These are phyloP conservation scores for Clavispora fructus DNA, from an alignment of 805 yeast genomes.

Conservation along the genomic window DNA sequence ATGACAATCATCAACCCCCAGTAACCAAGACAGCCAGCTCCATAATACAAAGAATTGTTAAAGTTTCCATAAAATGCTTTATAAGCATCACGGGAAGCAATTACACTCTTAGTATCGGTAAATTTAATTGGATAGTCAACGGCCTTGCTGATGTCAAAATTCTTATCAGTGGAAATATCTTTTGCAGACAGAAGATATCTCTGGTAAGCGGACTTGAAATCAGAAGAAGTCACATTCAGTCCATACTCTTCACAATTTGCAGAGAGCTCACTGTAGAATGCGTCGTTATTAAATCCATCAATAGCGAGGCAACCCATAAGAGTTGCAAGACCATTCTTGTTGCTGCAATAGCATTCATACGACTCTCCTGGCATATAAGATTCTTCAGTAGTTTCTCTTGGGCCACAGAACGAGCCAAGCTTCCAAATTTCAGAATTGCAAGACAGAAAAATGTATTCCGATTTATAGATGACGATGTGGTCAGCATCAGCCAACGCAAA, in stretches of 20 bases:
- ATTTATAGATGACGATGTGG: not conserved
- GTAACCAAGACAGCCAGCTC: conserved; percentile 6
- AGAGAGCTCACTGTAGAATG: not conserved
- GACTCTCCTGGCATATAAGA: not conserved
- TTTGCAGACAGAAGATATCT: not conserved
- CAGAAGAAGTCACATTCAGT: not conserved
- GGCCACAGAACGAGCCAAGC: not conserved
- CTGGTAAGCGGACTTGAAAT: not conserved
- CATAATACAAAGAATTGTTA: conserved; percentile 5
- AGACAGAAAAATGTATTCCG: not conserved
- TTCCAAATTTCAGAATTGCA: not conserved
- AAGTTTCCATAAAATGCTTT: conserved; percentile 5
- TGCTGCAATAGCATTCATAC: conserved; percentile 2
- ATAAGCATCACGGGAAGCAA: conserved; percentile 2
- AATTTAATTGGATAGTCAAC: conserved; percentile 7
- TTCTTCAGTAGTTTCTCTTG: not conserved
- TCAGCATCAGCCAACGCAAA: not conserved
- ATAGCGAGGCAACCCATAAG: conserved; percentile 4
- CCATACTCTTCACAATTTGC: not conserved
- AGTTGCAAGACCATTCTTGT: conserved; percentile 4
- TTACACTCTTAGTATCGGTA: conserved; percentile 4
- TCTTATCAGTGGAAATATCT: not conserved
- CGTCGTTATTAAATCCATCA: not conserved
- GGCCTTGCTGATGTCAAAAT: not conserved
- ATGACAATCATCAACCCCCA: conserved; percentile 10